Base-by-base conservation (phyloP, 257 asterid genomes). In the Penstemon eatonii region DNA sequence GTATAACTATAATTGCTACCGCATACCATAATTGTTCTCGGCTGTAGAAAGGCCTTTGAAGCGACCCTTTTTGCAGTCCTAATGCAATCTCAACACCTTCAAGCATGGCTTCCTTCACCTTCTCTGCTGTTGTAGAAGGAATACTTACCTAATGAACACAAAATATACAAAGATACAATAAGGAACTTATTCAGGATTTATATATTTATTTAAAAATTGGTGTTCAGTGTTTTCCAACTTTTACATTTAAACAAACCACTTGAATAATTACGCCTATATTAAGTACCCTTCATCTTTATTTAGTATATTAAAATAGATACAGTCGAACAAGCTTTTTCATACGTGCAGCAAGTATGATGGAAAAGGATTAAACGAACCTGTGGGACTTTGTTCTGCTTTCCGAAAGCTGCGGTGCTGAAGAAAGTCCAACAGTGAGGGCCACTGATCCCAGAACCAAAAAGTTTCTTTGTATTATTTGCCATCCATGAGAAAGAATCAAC, bases 401-500 rank as follows among this genome's bases (percentile, higher is more conserved):
- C 98, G 56, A 83, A 93, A 56, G 84, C 66, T 40, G 92, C 85
- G 4, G 97, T 85, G 92, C 97, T 93, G 75, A 93, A 80, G 76
- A 90, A 80, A 57, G 98, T 93, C 97, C 97, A 93, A 74, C 97
- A 90, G 74, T 86, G 84, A 52, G 92, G 91, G 58, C 86, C 87
- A 60, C 72, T 36, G 60, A 77, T 78, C 60, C 75, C 74, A 53
- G 85, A 66, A 62, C 85, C 87, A 45, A 69, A 78, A 54, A 93
- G 92, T 74, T 93, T 93, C 65, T 76, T 66, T 8, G 92, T 85
- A 72, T 90, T 93, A 69, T 93, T 85, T 67, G 84, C 91, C 87
- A 93, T 93, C 98, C 98, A 93, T 47, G 98, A 90, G 69, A 93
- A 69, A 40, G 97, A 85, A 70, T 93, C 95, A 63, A 86, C 81